Percentiles rank a stretch among this genome's conserved stretches.
phyloP scores from a whole-genome alignment of 2,329 filamentous ascomycete species.

The Colletotrichum sp. region DNA sequence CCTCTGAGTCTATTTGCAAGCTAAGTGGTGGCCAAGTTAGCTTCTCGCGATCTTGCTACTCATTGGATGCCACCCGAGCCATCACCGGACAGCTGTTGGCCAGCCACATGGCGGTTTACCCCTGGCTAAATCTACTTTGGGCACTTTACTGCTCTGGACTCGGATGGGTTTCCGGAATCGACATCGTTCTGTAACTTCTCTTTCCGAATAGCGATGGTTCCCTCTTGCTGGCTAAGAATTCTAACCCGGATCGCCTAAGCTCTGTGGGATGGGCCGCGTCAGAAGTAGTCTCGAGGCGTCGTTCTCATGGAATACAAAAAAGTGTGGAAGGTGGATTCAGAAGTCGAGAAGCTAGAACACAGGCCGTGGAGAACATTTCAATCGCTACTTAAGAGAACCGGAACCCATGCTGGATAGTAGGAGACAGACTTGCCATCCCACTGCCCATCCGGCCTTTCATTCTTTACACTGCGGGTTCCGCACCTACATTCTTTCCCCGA shows the following conservation, averaged over 20 bases:
- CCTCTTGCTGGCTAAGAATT: not conserved
- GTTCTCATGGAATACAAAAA: not conserved
- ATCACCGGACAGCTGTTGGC: not conserved
- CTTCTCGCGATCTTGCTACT: not conserved
- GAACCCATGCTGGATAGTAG: not conserved
- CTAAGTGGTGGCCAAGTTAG: not conserved
- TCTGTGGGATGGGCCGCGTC: not conserved
- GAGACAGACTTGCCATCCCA: not conserved
- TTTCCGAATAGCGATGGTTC: not conserved
- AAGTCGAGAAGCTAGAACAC: not conserved
- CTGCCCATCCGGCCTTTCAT: not conserved
- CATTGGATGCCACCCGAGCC: not conserved
- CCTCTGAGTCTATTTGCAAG: not conserved
- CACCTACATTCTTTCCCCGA: not conserved
- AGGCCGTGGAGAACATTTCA: not conserved
- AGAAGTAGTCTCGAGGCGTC: not conserved
- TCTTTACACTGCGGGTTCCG: not conserved
- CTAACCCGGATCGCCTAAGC: not conserved
- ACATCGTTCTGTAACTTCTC: not conserved
- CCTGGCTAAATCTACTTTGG: not conserved
- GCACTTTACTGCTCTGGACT: not conserved
- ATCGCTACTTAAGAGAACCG: not conserved
- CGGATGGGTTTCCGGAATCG: not conserved
- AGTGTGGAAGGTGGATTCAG: not conserved
- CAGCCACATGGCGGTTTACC: not conserved